Conservation (phyloP, 257 asterid genomes). For the Solanum ossicruentum region DNA sequence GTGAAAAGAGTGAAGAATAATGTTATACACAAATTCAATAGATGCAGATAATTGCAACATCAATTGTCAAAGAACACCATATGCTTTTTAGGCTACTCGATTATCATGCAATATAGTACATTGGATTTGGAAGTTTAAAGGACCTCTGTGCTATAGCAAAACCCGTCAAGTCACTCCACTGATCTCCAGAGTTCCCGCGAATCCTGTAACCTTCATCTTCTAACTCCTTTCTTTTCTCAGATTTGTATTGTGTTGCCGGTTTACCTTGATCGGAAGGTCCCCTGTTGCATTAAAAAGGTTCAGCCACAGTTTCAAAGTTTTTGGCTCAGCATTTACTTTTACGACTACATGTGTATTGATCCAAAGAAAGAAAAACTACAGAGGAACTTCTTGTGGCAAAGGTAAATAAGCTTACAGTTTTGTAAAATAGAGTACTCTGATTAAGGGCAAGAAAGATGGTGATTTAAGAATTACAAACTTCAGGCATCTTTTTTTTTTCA, state of each 20-base stretch:
- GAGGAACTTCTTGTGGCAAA: background rate
- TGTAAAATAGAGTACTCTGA: background rate
- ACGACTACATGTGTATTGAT: background rate
- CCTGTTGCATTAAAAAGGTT: slow-evolving; percentile 26
- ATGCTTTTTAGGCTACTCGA: background rate
- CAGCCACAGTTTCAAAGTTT: background rate
- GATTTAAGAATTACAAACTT: background rate
- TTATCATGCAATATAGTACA: slow-evolving; percentile 44
- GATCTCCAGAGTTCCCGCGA: slow-evolving; percentile 79
- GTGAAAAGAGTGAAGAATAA: background rate
- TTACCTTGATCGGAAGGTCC: slow-evolving; percentile 48
- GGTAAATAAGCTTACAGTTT: background rate
- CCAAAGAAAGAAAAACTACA: background rate
- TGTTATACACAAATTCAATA: background rate
- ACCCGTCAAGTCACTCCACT: slow-evolving; percentile 85
- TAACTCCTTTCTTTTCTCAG: slow-evolving; percentile 60
- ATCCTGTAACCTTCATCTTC: slow-evolving; percentile 66
- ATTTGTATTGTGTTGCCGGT: slow-evolving; percentile 53
- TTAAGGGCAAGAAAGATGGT: background rate
- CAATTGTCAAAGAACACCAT: background rate
- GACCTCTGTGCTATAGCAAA: slow-evolving; percentile 56
- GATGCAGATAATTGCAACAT: background rate
- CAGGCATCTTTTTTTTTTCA: background rate
- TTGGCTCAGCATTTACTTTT: background rate
- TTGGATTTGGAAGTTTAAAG: slow-evolving; percentile 77